These are phyloP conservation scores for Exophiala aquamarina DNA, from an alignment of 2,329 filamentous ascomycete species.

Conservation along the genomic window DNA sequence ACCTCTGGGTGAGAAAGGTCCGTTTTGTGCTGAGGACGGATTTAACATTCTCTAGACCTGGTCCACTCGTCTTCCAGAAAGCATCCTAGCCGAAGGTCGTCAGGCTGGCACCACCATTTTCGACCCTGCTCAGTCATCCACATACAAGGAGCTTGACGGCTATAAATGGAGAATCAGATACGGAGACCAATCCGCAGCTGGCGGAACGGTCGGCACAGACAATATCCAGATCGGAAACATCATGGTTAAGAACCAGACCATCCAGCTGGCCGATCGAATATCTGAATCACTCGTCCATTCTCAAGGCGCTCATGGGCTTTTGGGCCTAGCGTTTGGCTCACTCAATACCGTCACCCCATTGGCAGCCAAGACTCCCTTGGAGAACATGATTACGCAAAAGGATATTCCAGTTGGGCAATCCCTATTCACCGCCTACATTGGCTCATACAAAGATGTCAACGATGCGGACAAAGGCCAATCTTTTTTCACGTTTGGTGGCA, in stretches of 20 bases:
- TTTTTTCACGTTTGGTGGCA: slow-evolving; percentile 74
- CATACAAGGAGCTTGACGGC: slow-evolving; percentile 52
- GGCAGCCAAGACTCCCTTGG: slow-evolving; percentile 61
- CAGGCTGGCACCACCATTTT: slow-evolving; percentile 55
- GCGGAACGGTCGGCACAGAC: slow-evolving; percentile 65
- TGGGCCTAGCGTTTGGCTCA: slow-evolving; percentile 56
- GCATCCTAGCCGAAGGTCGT: slow-evolving; percentile 34
- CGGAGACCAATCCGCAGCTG: slow-evolving; percentile 67
- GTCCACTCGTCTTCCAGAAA: slow-evolving; percentile 50
- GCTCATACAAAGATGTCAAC: slow-evolving; percentile 53
- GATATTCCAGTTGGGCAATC: slow-evolving; percentile 55
- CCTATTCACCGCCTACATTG: slow-evolving; percentile 66
- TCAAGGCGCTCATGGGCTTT: slow-evolving; percentile 57
- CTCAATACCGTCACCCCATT: slow-evolving; percentile 64
- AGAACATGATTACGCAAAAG: slow-evolving; percentile 64
- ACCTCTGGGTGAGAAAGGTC: slow-evolving; percentile 56
- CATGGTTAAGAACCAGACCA: slow-evolving; percentile 59
- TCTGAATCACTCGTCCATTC: slow-evolving; percentile 58
- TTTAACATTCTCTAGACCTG: slow-evolving; percentile 45
- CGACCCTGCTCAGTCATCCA: slow-evolving; percentile 60
- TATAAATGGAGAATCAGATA: slow-evolving; percentile 66
- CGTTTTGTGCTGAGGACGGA: slow-evolving; percentile 5
- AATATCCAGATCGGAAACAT: slow-evolving; percentile 63
- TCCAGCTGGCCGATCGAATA: slow-evolving; percentile 63
- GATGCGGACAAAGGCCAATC: slow-evolving; percentile 47